Percentiles rank a stretch among this genome's conserved stretches.
phyloP scores from a whole-genome alignment of 306 rosid species.

The Cicer cuneatum region DNA sequence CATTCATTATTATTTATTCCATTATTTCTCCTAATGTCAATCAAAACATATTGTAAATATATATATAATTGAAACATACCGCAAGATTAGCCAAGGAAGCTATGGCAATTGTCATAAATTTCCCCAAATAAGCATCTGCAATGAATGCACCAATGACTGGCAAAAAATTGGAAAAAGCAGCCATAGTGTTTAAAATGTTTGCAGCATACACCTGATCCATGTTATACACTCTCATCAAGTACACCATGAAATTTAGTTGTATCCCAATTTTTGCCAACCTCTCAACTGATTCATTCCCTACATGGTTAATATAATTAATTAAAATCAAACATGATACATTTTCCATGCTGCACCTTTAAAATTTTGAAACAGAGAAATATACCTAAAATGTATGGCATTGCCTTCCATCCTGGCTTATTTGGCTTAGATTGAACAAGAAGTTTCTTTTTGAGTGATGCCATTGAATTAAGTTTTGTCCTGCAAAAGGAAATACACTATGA shows the following conservation, averaged over 20 bases:
- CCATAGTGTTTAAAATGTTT: conserved; percentile 47
- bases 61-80: not conserved
- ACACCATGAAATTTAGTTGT: conserved; percentile 52
- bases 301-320: not conserved
- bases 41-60: no score
- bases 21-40: no score
- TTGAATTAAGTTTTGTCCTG: conserved; percentile 15
- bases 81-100: conserved; percentile 50
- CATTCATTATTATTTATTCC: no score
- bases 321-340: not conserved
- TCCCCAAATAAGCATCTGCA: conserved; percentile 51
- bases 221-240: conserved; percentile 47
- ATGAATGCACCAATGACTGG: conserved; percentile 47
- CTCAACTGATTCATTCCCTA: conserved; percentile 54
- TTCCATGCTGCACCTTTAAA: not conserved
- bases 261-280: conserved; percentile 51
- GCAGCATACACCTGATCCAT: conserved; percentile 59
- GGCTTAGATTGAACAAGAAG: conserved; percentile 12
- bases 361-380: not conserved
- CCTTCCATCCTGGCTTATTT: conserved; percentile 50
- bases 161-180: conserved; percentile 14
- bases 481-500: not conserved
- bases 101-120: conserved; percentile 43
- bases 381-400: conserved; percentile 50
- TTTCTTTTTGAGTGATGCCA: conserved; percentile 27